These are phyloP conservation scores for Citrullus mucosospermus DNA, from an alignment of 306 rosid genomes.

Conservation along the genomic window DNA sequence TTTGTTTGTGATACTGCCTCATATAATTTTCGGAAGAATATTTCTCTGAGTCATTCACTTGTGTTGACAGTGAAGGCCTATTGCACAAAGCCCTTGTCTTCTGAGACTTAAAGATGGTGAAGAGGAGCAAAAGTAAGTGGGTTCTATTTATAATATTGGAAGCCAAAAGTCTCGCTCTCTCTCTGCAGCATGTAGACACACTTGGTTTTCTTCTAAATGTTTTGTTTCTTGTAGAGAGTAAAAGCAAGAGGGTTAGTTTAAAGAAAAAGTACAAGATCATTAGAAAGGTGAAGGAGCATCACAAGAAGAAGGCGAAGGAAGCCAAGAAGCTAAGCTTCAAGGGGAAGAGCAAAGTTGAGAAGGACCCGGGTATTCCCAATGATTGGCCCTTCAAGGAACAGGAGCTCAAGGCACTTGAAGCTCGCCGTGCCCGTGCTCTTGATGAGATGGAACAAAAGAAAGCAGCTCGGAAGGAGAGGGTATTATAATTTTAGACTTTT, in stretches of 20 bases:
- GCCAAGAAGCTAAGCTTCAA: constrained; percentile 62
- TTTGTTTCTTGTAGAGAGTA: constrained; percentile 53
- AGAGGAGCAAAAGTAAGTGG: constrained; percentile 75
- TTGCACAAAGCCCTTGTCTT: background rate
- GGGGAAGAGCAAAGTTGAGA: constrained; percentile 61
- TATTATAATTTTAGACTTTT: constrained; percentile 7
- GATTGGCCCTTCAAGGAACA: constrained; percentile 98
- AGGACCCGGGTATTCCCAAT: constrained; percentile 97
- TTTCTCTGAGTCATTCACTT: background rate
- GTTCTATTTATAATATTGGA: background rate
- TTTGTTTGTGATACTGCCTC: background rate
- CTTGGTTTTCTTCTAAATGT: background rate
- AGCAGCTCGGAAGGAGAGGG: constrained; percentile 92
- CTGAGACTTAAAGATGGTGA: constrained; percentile 35
- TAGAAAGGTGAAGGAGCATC: constrained; percentile 79
- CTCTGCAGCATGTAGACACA: background rate
- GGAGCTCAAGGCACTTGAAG: constrained; percentile 84
- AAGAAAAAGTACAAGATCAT: constrained; percentile 79
- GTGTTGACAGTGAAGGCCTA: background rate
- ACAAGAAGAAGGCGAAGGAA: constrained; percentile 75
- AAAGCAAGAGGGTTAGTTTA: constrained; percentile 82
- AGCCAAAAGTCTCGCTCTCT: background rate
- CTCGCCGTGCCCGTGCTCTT: constrained; percentile 52
- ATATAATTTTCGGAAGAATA: background rate
- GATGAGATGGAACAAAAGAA: constrained; percentile 78